These are phyloP conservation scores for Colletotrichum sp. DNA, from an alignment of 2,329 filamentous ascomycete species.

Conservation along the genomic window DNA sequence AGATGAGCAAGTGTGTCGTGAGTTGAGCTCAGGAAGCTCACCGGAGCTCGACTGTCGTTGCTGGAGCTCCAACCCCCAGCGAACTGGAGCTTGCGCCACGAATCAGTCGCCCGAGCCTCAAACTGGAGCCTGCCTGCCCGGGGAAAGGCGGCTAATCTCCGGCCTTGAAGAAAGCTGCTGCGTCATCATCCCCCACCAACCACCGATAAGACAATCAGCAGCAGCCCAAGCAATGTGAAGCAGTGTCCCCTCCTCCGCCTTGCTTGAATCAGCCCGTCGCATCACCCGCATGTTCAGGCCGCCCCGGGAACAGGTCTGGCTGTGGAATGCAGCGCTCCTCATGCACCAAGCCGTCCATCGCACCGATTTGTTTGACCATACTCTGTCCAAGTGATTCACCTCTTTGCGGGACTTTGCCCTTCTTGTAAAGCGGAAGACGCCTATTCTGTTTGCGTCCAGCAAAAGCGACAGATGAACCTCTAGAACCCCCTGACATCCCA, in stretches of 20 bases:
- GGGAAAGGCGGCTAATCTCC: conserved; percentile 6
- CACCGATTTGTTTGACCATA: background rate
- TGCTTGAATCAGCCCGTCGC: background rate
- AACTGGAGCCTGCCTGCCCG: background rate
- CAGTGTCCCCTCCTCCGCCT: background rate
- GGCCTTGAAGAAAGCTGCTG: background rate
- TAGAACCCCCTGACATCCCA: background rate
- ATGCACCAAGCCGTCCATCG: background rate
- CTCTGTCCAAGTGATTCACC: background rate
- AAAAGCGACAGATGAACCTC: background rate
- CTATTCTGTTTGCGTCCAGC: background rate
- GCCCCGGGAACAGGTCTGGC: background rate
- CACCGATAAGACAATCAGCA: background rate
- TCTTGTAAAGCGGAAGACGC: background rate
- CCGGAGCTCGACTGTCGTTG: background rate
- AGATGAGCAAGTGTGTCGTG: background rate
- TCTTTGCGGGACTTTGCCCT: background rate
- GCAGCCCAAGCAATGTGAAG: background rate
- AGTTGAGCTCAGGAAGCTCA: background rate
- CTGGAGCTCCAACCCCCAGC: background rate
- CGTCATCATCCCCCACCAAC: conserved; percentile 8
- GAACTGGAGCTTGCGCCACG: conserved; percentile 14
- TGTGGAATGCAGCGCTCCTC: background rate
- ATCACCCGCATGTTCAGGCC: background rate
- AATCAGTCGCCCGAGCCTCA: background rate